Evolutionary conservation across 345 rosid genomes (phyloP).

Genomic region (Salix udensis): DNA sequence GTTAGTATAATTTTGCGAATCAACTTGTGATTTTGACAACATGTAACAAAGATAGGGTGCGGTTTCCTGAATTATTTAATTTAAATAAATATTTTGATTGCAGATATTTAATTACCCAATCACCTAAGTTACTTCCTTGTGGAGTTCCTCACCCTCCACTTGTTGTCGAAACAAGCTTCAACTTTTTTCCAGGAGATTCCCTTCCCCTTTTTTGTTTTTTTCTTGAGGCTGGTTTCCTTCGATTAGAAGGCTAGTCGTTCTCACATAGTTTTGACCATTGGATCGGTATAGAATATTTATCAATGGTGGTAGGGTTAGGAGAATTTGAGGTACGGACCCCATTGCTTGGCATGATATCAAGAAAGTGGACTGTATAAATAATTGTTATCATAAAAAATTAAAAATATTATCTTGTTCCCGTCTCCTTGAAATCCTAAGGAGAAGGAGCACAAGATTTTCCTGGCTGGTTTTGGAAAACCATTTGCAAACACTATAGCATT

Average conservation of each 20-base stretch:
- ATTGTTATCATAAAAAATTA: no score
- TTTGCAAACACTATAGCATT: no score
- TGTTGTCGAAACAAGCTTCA: background rate
- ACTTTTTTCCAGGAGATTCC: background rate
- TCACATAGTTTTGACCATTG: background rate
- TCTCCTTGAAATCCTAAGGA: no score
- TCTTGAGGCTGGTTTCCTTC: background rate
- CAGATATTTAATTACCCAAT: background rate
- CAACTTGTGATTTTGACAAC: no score
- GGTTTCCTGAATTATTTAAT: background rate
- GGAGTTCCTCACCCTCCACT: background rate
- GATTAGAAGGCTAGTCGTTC: background rate
- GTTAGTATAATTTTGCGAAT: no score
- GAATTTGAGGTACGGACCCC: no score
- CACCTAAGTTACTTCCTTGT: background rate
- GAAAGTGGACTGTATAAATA: no score
- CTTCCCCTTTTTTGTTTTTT: background rate
- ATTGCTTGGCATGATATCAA: background rate
- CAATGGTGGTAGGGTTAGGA: background rate
- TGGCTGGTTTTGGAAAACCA: no score
- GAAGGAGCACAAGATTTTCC: background rate
- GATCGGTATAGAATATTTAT: background rate
- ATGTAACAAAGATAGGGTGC: background rate
- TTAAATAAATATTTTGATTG: background rate
- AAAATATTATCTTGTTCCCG: background rate